Conservation (phyloP, 805 yeast species). For the Tanozyma kutaoensis region DNA sequence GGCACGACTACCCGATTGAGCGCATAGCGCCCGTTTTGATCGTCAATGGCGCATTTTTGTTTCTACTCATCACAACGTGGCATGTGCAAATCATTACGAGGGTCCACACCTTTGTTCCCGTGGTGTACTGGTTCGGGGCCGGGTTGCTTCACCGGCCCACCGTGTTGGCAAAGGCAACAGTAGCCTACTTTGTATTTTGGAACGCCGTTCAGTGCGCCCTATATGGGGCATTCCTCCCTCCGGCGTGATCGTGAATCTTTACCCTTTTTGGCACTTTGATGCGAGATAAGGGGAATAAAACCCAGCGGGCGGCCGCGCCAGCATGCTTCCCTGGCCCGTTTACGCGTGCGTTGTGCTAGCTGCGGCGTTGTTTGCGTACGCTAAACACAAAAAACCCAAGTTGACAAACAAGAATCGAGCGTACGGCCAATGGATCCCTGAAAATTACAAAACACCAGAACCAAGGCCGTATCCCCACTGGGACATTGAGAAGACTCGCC, state of each 20-base stretch:
- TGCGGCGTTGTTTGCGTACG: no score
- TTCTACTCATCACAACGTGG: slow-evolving; percentile 48
- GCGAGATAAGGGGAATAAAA: no score
- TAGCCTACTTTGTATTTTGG: slow-evolving; percentile 46
- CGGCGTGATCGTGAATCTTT: no score
- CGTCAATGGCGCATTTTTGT: slow-evolving; percentile 29
- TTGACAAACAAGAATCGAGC: slow-evolving; percentile 31
- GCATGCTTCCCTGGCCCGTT: no score
- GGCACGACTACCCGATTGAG: slow-evolving; percentile 18
- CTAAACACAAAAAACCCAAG: no score
- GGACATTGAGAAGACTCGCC: slow-evolving; percentile 36
- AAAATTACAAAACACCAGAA: slow-evolving; percentile 32
- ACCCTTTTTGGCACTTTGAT: no score
- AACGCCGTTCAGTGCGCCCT: slow-evolving; percentile 52
- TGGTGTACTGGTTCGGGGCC: slow-evolving; percentile 47
- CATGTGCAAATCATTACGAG: slow-evolving; percentile 83
- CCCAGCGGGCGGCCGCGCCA: no score
- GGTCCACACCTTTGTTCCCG: slow-evolving; percentile 64
- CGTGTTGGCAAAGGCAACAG: slow-evolving; percentile 1
- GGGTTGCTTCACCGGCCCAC: slow-evolving; percentile 24
- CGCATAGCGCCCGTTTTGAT: slow-evolving; percentile 24
- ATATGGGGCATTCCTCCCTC: slow-evolving; percentile 80
- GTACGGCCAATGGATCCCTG: slow-evolving; percentile 42
- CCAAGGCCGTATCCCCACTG: slow-evolving; percentile 36
- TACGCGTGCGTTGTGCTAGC: no score